phyloP scores from a whole-genome alignment of 179 eudicot genomes.

The Sideroxylon spinosum region DNA sequence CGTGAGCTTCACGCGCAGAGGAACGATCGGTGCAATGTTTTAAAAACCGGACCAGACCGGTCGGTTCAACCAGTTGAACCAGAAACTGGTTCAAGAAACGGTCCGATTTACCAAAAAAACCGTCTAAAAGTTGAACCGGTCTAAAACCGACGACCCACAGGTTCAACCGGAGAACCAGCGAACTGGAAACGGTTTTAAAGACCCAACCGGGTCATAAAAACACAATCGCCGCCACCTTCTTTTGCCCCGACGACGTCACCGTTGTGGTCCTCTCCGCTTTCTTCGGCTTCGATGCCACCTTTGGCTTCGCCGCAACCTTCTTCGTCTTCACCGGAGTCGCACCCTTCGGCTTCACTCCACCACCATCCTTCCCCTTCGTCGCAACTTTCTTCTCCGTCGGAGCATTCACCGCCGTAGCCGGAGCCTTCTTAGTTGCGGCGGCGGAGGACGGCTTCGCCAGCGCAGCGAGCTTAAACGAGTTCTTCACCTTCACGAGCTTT shows the following conservation, averaged over 20 bases:
- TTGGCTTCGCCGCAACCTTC: constrained; percentile 23
- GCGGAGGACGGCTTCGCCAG: constrained; percentile 3
- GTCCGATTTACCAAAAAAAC: no score
- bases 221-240: constrained; percentile 13
- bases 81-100: no score
- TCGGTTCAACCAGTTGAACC: no score
- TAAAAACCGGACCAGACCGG: no score
- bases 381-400: constrained; percentile 15
- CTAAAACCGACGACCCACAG: no score
- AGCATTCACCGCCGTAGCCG: constrained; percentile 8
- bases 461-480: constrained; percentile 36
- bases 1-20: no score
- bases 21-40: no score
- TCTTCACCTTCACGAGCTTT: constrained; percentile 40
- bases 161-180: no score
- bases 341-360: not conserved
- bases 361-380: constrained; percentile 16
- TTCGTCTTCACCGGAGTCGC: constrained; percentile 17
- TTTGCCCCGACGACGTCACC: constrained; percentile 20
- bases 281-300: constrained; percentile 15
- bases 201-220: no score
- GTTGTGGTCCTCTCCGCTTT: constrained; percentile 20
- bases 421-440: not conserved
- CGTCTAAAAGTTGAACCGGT: no score
- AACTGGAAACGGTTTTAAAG: no score